Percentiles rank a stretch among this genome's conserved stretches.
phyloP scores from a whole-genome alignment of 345 rosid species.

The Theobroma cacao region DNA sequence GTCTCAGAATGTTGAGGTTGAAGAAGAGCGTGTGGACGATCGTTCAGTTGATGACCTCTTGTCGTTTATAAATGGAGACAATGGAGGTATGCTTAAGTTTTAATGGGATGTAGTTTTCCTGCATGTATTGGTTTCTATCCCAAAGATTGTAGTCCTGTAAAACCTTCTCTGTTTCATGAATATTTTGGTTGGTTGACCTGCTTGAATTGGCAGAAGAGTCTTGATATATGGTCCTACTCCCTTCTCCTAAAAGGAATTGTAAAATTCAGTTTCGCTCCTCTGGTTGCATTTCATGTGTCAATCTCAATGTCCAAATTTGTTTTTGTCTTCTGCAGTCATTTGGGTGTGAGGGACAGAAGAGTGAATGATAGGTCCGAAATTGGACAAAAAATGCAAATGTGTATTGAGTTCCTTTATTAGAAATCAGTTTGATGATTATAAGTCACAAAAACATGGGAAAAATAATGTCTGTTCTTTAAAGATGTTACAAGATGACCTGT shows the following conservation, averaged over 20 bases:
- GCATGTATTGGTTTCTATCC: slow-evolving; percentile 11
- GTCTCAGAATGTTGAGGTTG: slow-evolving; percentile 66
- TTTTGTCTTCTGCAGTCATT: neutral
- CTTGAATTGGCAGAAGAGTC: neutral
- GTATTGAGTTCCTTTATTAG: no score
- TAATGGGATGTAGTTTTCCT: slow-evolving; percentile 10
- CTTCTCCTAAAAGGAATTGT: neutral
- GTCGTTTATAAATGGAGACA: slow-evolving; percentile 71
- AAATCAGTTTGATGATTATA: no score
- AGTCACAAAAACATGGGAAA: no score
- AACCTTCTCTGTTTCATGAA: neutral
- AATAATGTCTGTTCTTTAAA: neutral
- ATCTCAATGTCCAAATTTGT: neutral
- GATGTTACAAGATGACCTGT: neutral
- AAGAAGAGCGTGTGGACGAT: slow-evolving; percentile 70
- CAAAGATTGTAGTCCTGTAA: neutral
- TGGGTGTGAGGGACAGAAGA: neutral
- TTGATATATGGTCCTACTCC: neutral
- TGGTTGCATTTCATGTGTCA: neutral
- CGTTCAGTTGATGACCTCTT: slow-evolving; percentile 91
- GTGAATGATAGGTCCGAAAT: neutral
- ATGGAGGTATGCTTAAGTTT: slow-evolving; percentile 45
- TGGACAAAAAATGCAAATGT: no score
- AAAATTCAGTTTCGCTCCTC: neutral
- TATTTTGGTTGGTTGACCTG: neutral